Evolutionary conservation across 192 early-diverging fungal species (phyloP).

Genomic region (Obelidium mucronatum): DNA sequence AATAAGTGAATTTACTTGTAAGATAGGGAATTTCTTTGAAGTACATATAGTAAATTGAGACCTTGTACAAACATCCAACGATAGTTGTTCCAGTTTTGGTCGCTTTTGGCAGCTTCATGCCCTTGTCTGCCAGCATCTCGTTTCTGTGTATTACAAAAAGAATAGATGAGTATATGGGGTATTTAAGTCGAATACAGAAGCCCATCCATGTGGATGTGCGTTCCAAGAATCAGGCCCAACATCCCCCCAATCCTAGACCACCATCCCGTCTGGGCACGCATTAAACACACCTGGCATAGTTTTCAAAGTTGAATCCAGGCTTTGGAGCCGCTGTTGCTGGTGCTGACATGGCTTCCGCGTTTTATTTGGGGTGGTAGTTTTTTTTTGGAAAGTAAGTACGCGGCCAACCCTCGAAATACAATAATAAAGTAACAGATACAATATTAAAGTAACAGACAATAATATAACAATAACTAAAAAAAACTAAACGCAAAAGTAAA

Average conservation of each 20-base stretch:
- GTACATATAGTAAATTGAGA: too few relatives aligned
- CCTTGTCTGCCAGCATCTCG: conserved; percentile 75
- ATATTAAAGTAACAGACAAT: too few relatives aligned
- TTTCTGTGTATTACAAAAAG: conserved; percentile 80
- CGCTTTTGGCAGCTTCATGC: conserved; percentile 78
- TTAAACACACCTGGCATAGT: conserved; percentile 74
- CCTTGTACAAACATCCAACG: conserved; percentile 91
- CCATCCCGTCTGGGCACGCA: too few relatives aligned
- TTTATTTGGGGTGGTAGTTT: background rate
- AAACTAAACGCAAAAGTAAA: too few relatives aligned
- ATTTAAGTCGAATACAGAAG: background rate
- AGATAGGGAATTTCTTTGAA: too few relatives aligned
- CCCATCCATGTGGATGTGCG: too few relatives aligned
- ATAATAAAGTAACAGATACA: too few relatives aligned
- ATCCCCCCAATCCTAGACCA: background rate
- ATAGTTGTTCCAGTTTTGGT: conserved; percentile 98
- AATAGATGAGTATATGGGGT: too few relatives aligned
- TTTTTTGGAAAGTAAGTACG: background rate
- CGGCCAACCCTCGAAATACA: background rate
- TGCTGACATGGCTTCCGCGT: too few relatives aligned
- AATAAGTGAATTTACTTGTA: too few relatives aligned
- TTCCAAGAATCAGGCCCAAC: conserved; percentile 9
- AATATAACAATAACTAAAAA: too few relatives aligned
- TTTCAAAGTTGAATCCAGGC: conserved; percentile 89
- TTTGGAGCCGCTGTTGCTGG: conserved; percentile 40